These are phyloP conservation scores for Penicillium sp. DNA, from an alignment of 2,329 filamentous ascomycete genomes.

Conservation along the genomic window DNA sequence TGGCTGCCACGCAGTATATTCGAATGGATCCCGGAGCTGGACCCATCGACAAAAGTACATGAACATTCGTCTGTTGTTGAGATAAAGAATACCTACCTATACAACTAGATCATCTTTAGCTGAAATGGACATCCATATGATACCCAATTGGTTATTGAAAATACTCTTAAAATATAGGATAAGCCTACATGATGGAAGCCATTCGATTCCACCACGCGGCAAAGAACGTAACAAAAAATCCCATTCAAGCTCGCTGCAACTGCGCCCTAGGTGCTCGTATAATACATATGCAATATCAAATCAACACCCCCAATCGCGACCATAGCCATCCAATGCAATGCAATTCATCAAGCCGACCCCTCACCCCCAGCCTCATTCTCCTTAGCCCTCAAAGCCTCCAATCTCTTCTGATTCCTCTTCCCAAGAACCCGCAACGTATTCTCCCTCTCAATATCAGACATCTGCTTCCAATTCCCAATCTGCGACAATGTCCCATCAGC, in stretches of 20 bases:
- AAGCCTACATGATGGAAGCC: no score
- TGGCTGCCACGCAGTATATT: not conserved
- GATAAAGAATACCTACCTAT: not conserved
- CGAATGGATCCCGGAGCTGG: no score
- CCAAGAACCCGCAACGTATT: conserved; percentile 65
- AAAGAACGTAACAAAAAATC: no score
- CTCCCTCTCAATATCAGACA: conserved; percentile 64
- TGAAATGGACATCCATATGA: not conserved
- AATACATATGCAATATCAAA: not conserved
- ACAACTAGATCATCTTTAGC: not conserved
- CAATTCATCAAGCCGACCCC: not conserved
- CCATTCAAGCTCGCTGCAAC: no score
- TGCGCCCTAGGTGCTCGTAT: not conserved
- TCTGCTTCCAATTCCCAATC: conserved; percentile 69
- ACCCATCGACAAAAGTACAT: no score
- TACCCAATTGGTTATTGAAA: conserved; percentile 1
- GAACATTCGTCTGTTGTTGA: no score
- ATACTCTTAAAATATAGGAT: not conserved
- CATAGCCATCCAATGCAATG: no score
- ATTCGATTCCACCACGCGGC: no score
- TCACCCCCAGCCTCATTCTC: not conserved
- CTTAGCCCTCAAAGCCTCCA: conserved; percentile 52
- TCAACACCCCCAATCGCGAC: no score
- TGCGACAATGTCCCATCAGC: conserved; percentile 66
- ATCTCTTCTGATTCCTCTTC: conserved; percentile 63